These are phyloP conservation scores for Carex parvula DNA, from an alignment of 176 grass and related monocot genomes.

Conservation along the genomic window DNA sequence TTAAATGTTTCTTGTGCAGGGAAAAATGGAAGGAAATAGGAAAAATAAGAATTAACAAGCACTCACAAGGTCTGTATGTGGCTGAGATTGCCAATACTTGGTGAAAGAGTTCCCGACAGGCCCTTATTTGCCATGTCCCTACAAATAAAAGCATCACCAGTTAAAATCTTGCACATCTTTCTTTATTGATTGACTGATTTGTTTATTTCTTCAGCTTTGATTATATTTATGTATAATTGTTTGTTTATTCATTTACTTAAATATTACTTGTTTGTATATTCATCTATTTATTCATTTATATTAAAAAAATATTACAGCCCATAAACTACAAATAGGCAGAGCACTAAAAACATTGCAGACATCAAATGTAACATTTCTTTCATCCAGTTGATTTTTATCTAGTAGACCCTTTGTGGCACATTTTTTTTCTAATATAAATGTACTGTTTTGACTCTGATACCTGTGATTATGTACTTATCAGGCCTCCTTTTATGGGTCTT, in stretches of 20 bases:
- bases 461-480: neutral
- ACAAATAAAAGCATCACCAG: conserved; percentile 33
- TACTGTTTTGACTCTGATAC: neutral
- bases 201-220: neutral
- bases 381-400: neutral
- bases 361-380: neutral
- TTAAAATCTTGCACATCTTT: conserved; percentile 9
- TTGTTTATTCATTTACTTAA: no score
- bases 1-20: neutral
- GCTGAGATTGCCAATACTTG: conserved; percentile 79
- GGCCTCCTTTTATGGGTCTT: neutral
- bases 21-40: neutral
- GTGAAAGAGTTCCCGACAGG: conserved; percentile 64
- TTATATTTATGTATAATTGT: neutral
- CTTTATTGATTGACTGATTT: neutral
- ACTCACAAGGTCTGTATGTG: conserved; percentile 84
- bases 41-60: conserved; percentile 7
- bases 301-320: neutral
- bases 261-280: no score
- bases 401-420: neutral
- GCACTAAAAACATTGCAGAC: neutral
- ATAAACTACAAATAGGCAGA: neutral
- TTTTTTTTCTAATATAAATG: neutral
- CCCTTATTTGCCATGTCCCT: conserved; percentile 93
- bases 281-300: neutral